Percentiles rank a stretch among this genome's conserved stretches.
phyloP scores from a whole-genome alignment of 176 grass and related monocot species.

The barley (Hordeum vulgare) region MorexV3_pseudomolecules_assembly NC_058518.1:420074337-420074836 shows the following conservation, averaged over 20 bases:
- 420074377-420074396: background rate
- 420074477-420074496: conserved; percentile 98
- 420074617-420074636: background rate
- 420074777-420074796: background rate
- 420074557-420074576: conserved; percentile 6
- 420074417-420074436: background rate
- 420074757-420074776: conserved; percentile 14
- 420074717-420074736: conserved; percentile 4
- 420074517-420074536: conserved; percentile 93
- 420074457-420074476: conserved; percentile 99
- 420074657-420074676: background rate
- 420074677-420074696: background rate
- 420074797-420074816: conserved; percentile 1
- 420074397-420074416: conserved; percentile 4
- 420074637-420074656: conserved; percentile 15
- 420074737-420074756: background rate
- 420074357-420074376: background rate
- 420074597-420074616: conserved; percentile 29
- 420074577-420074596: conserved; percentile 31
- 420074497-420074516: conserved; percentile 98
- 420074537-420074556: conserved; percentile 93
- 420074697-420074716: background rate
- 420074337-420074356: background rate
- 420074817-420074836: background rate
- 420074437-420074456: conserved; percentile 36